phyloP scores from a whole-genome alignment of 2,329 filamentous ascomycete species.

The Alternaria burnsii region DNA sequence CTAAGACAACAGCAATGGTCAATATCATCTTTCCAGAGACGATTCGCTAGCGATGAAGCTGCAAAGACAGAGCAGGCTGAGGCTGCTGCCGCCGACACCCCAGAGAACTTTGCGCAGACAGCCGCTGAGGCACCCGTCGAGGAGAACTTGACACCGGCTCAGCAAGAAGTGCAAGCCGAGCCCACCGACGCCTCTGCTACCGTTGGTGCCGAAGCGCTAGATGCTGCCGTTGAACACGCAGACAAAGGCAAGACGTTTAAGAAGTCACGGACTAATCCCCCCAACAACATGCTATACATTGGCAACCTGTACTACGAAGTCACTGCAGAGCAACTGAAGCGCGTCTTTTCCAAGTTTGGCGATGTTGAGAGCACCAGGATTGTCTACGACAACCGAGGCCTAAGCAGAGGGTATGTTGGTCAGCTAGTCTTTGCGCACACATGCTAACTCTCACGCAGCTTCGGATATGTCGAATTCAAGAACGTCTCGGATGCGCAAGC shows the following conservation, averaged over 20 bases:
- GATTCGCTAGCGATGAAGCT: constrained; percentile 60
- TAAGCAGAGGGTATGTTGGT: constrained; percentile 71
- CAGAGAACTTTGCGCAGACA: constrained; percentile 47
- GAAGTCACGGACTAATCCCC: constrained; percentile 7
- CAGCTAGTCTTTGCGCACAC: neutral
- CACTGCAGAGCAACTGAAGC: constrained; percentile 66
- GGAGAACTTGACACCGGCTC: constrained; percentile 42
- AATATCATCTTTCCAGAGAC: constrained; percentile 54
- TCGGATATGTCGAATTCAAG: constrained; percentile 71
- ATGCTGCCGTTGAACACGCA: constrained; percentile 14
- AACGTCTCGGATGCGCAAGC: constrained; percentile 61
- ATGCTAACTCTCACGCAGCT: constrained; percentile 56
- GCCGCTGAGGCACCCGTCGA: constrained; percentile 47
- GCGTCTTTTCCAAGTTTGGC: constrained; percentile 68
- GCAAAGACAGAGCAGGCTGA: constrained; percentile 49
- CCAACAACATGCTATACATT: constrained; percentile 64
- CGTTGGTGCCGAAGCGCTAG: constrained; percentile 37
- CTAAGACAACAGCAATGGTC: constrained; percentile 52
- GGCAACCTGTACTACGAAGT: constrained; percentile 77
- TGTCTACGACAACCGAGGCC: constrained; percentile 67
- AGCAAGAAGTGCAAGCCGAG: constrained; percentile 34
- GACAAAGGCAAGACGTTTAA: neutral
- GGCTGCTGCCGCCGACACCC: constrained; percentile 35
- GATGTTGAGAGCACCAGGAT: constrained; percentile 62
- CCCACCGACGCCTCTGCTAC: constrained; percentile 40